phyloP scores from a whole-genome alignment of 306 rosid species.

The Mimosa pudica region DNA sequence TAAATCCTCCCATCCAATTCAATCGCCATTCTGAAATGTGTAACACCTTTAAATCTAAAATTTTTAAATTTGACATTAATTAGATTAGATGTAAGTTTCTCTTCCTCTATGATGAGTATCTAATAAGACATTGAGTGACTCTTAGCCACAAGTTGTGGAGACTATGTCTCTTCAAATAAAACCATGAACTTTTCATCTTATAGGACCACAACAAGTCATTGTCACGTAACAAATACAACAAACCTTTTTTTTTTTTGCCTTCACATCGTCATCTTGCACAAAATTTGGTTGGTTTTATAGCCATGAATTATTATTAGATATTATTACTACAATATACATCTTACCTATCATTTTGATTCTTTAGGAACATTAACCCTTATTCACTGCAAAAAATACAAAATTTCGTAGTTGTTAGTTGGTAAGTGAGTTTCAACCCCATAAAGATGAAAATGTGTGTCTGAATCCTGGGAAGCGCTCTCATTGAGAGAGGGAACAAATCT shows the following conservation, averaged over 20 bases:
- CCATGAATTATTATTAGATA: conserved; percentile 31
- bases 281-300: conserved; percentile 28
- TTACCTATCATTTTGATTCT: conserved; percentile 18
- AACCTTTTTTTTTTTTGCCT: conserved; percentile 45
- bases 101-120: conserved; percentile 41
- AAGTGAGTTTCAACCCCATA: no score
- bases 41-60: background rate
- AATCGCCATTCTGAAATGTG: background rate
- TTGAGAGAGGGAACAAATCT: no score
- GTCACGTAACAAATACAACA: conserved; percentile 54
- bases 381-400: no score
- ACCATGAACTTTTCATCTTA: conserved; percentile 50
- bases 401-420: no score
- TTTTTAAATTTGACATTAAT: background rate
- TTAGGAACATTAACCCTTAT: background rate
- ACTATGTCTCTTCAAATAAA: conserved; percentile 33
- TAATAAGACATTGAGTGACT: conserved; percentile 30
- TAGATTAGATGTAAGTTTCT: background rate
- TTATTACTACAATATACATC: conserved; percentile 2
- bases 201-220: conserved; percentile 41
- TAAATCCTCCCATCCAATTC: background rate
- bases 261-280: conserved; percentile 46
- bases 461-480: no score
- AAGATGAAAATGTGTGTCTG: no score
- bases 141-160: conserved; percentile 54